Evolutionary conservation across 768 basidiomycete species (phyloP), one percentile per base, ranked within the genome.

Genomic region (Phylloporus sp.): DNA sequence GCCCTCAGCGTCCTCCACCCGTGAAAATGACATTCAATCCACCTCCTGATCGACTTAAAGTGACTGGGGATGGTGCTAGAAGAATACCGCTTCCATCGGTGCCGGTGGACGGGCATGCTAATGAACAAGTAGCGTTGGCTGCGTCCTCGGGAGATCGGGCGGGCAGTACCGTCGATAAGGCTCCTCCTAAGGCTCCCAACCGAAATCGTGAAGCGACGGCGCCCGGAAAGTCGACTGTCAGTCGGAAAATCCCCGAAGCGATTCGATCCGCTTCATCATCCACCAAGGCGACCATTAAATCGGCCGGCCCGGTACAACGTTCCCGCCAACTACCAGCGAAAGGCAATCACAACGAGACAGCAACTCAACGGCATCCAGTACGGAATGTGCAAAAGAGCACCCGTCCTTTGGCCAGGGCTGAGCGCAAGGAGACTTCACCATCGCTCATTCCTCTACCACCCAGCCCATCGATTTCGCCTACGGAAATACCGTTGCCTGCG

Each of bases 11-110:
- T 17, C 63, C 59, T 32, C 52, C 53, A 17, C 37, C 63, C 15
- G 47, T 33, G 38, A 62, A 63, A 44, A 45, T 65, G 8, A 60
- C 50, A 40, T 10, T 54, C 45, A 54, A 56, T 20, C 34, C 46
- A 35, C 47, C 57, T 43, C 45, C 45, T 2, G 56, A 61, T 38
- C 61, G 56, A 18, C 50, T 64, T 40, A 65, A 62, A 32, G 44
- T 52, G 9, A 54, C 62, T 1, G 61, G 64, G 4, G 60, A 60
- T 34, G 65, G 67, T 22, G 67, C 65, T 9, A 55, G 65, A 46
- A 67, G 65, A 41, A 43, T 66, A 42, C 65, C 65, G 9, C 60
- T 68, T 42, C 65, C 63, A 17, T 9, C 59, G 14, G 43, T 36
- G 13, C 46, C 52, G 5, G 43, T 28, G 28, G 40, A 28, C 13